phyloP scores from a whole-genome alignment of 768 basidiomycete species.

The Thelephora ganbajun region DNA sequence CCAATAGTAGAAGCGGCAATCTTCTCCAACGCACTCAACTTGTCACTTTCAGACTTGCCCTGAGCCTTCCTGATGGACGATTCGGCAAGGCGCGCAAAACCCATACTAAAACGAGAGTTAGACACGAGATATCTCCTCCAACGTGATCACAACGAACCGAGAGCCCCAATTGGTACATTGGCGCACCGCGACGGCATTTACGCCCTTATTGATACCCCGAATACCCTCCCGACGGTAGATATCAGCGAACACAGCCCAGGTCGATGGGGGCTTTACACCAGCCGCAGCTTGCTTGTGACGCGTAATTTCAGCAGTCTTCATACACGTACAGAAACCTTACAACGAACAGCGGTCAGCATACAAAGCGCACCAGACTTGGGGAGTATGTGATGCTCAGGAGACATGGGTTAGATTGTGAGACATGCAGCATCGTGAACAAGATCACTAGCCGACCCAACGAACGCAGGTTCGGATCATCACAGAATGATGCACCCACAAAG shows the following conservation, averaged over 20 bases:
- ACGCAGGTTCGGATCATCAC: background rate
- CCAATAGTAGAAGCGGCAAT: constrained; percentile 79
- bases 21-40: constrained; percentile 68
- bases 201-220: constrained; percentile 96
- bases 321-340: constrained; percentile 93
- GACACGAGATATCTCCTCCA: background rate
- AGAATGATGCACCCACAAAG: background rate
- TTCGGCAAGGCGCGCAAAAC: constrained; percentile 91
- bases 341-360: constrained; percentile 3
- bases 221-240: constrained; percentile 91
- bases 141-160: constrained; percentile 35
- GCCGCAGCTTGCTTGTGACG: constrained; percentile 80
- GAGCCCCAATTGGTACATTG: constrained; percentile 93
- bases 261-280: constrained; percentile 80
- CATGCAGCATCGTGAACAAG: background rate
- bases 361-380: background rate
- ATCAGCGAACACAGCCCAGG: constrained; percentile 88
- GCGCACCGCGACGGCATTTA: constrained; percentile 85
- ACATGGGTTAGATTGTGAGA: background rate
- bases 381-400: background rate
- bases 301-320: constrained; percentile 99
- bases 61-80: constrained; percentile 57
- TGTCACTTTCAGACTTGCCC: constrained; percentile 69
- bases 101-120: constrained; percentile 49
- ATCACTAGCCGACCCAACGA: background rate